Base-by-base conservation (phyloP, 75 land plant genomes). In the Pinus albicaulis region DNA sequence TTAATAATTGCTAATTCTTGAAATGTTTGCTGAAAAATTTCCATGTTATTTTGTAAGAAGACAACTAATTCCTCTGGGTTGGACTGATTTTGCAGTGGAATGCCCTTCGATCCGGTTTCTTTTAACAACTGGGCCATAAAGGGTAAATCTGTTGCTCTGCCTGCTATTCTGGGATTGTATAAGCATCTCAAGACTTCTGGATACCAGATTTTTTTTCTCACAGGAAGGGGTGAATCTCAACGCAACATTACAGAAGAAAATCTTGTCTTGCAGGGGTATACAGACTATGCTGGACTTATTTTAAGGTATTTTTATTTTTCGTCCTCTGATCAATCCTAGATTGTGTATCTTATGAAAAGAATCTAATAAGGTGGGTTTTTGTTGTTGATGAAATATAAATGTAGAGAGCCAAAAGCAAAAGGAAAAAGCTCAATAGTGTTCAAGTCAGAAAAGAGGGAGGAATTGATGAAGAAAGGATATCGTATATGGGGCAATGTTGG, bases 401-500 rank as follows among this genome's bases (percentile, higher is more conserved):
- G 52, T 80, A 92, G 96, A 76, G 75, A 36, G 1, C 66, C 76
- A 13, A 74, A 25, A 3, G 78, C 86, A 57, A 86, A 71, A 26
- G 90, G 89, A 12, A 68, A 76, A 57, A 71, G 81, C 25, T 91
- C 99, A n/a, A 73, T 79, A 73, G 65, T 25, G 22, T 94, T 80
- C 78, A 96, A 96, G 76, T 88, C 93, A 8, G 80, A 72, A 11
- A 82, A 82, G 25, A 75, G 99, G n/a, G 79, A 71, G 53, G 85
- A 82, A 56, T 76, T 96, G 26, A 76, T 89, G 31, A 80, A 74
- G 58, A 80, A 87, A 59, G 99, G 99, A 0, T 94, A 90, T 76
- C 86, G 85, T 24, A 88, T 96, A 22, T 78, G 95, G 84, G 88
- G 91, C 23, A 92, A 90, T 28, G 81, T 92, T 7, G 98, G 98